phyloP scores from a whole-genome alignment of 495 filamentous ascomycete genomes.

The Daldinia concentrica region DNA sequence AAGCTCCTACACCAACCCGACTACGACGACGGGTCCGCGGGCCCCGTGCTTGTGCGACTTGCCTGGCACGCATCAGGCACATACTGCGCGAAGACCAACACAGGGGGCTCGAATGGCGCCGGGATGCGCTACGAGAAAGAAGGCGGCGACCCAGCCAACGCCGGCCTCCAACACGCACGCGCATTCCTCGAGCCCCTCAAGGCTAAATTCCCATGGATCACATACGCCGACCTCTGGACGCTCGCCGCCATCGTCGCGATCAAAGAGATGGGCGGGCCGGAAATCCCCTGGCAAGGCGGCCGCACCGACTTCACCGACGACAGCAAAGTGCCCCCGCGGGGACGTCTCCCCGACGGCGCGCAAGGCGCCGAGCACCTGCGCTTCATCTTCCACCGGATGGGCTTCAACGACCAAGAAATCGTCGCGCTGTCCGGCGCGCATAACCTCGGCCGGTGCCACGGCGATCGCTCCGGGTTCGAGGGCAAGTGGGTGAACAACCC shows the following conservation, averaged over 20 bases:
- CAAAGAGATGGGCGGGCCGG: constrained; percentile 66
- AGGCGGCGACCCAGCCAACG: constrained; percentile 71
- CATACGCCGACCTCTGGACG: constrained; percentile 71
- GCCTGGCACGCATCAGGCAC: constrained; percentile 72
- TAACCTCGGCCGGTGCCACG: constrained; percentile 68
- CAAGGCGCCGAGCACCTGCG: constrained; percentile 67
- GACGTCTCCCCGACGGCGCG: constrained; percentile 67
- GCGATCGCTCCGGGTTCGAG: constrained; percentile 68
- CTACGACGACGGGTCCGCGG: constrained; percentile 71
- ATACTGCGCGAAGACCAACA: constrained; percentile 66
- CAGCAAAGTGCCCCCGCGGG: constrained; percentile 64
- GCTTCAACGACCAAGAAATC: constrained; percentile 72
- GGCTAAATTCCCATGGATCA: constrained; percentile 66
- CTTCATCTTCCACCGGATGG: constrained; percentile 69
- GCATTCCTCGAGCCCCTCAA: constrained; percentile 71
- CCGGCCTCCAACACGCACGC: constrained; percentile 69
- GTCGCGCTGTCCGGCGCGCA: constrained; percentile 69
- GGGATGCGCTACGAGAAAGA: constrained; percentile 72
- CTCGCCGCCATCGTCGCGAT: constrained; percentile 67
- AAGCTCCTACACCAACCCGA: constrained; percentile 62
- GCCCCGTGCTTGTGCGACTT: constrained; percentile 68
- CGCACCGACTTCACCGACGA: constrained; percentile 68
- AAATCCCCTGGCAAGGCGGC: constrained; percentile 63
- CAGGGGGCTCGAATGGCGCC: constrained; percentile 70
- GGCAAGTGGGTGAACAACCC: constrained; percentile 72